These are phyloP conservation scores for Ganoderma sinense DNA, from an alignment of 1,284 basidiomycete genomes.

Conservation along the genomic window DNA sequence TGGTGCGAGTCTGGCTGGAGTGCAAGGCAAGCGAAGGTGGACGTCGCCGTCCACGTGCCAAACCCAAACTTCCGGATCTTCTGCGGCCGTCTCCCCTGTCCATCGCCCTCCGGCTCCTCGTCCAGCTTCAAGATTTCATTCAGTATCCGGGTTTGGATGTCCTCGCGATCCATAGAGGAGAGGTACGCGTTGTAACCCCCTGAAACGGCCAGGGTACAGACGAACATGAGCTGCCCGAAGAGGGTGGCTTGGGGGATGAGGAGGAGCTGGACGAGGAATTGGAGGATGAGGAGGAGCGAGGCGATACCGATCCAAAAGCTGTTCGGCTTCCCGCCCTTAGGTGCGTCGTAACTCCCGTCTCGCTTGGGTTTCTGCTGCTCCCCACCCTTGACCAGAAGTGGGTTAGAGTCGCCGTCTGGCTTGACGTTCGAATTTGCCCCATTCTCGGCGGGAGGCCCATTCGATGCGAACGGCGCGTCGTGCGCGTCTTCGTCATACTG, in stretches of 20 bases:
- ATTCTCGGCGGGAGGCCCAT: too few species aligned
- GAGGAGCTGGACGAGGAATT: constrained; percentile 30
- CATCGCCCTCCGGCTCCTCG: background rate
- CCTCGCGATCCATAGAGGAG: constrained; percentile 27
- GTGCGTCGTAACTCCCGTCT: background rate
- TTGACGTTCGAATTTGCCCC: background rate
- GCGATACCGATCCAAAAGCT: constrained; percentile 14
- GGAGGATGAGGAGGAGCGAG: constrained; percentile 25
- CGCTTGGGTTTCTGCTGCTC: background rate
- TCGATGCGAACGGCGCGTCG: too few species aligned
- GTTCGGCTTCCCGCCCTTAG: background rate
- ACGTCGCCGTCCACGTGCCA: constrained; percentile 25
- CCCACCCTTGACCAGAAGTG: background rate
- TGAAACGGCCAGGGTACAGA: constrained; percentile 24
- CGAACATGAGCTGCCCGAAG: constrained; percentile 31
- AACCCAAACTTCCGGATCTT: constrained; percentile 20
- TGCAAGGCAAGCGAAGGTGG: constrained; percentile 22
- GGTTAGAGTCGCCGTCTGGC: background rate
- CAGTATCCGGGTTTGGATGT: constrained; percentile 26
- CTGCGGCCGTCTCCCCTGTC: background rate
- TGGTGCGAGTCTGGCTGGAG: constrained; percentile 10
- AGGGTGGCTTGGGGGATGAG: constrained; percentile 28
- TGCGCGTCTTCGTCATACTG: background rate
- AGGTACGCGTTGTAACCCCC: constrained; percentile 29
- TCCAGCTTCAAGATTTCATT: constrained; percentile 13